Percentiles rank a stretch among this genome's conserved stretches.
phyloP scores from a whole-genome alignment of 257 asterid species.

The Gentiana macrophylla region DNA sequence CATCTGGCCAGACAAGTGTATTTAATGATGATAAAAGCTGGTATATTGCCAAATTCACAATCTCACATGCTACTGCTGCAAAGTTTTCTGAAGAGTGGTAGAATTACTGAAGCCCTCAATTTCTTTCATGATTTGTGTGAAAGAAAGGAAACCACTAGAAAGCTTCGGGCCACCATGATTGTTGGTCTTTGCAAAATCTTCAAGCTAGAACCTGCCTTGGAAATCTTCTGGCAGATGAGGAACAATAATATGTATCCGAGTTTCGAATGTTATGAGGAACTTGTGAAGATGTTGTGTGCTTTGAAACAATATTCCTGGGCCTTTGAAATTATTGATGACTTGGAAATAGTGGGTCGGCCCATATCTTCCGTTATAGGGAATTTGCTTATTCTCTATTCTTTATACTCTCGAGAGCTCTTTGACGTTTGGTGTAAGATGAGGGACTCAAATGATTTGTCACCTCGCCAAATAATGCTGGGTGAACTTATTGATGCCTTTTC shows the following conservation, averaged over 20 bases:
- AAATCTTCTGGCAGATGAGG: conserved; percentile 42
- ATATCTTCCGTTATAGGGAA: conserved; percentile 75
- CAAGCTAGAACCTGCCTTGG: conserved; percentile 34
- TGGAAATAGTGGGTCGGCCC: conserved; percentile 46
- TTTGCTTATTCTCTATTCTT: conserved; percentile 52
- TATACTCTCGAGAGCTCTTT: conserved; percentile 26
- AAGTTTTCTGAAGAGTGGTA: conserved; percentile 36
- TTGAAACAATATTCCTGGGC: conserved; percentile 30
- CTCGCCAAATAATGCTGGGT: conserved; percentile 44
- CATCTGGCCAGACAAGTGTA: conserved; percentile 51
- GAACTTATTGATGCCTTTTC: conserved; percentile 53
- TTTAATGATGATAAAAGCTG: conserved; percentile 39
- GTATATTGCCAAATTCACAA: conserved; percentile 21
- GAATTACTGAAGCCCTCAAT: conserved; percentile 30
- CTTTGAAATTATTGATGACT: conserved; percentile 42
- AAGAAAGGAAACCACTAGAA: conserved; percentile 21
- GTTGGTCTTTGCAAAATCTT: conserved; percentile 52
- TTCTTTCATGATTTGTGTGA: conserved; percentile 31
- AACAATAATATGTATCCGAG: conserved; percentile 32
- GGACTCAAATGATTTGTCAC: conserved; percentile 20
- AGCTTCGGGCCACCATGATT: conserved; percentile 42
- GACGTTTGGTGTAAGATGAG: conserved; percentile 36
- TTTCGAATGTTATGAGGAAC: conserved; percentile 65
- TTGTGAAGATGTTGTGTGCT: conserved; percentile 48
- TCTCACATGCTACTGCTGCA: conserved; percentile 44